Percentiles rank a stretch among this genome's conserved stretches.
phyloP scores from a whole-genome alignment of 2,329 filamentous ascomycete species.

The Chrysoporthe puriensis region DNA sequence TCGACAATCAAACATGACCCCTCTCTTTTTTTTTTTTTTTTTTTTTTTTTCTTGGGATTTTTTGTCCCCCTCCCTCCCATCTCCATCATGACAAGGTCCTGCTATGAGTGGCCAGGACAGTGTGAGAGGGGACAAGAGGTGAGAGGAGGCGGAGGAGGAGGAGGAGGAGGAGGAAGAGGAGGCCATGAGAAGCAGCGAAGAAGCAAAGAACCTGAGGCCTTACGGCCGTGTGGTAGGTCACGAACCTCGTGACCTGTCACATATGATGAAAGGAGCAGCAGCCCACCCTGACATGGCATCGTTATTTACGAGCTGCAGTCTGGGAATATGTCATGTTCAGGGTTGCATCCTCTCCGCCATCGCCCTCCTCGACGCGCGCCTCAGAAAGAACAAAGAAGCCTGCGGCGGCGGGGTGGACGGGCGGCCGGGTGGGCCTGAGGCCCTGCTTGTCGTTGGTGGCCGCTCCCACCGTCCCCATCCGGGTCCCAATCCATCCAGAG shows the following conservation, averaged over 20 bases:
- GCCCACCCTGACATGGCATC: not conserved
- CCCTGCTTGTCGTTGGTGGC: too few species aligned
- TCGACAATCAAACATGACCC: constrained; percentile 21
- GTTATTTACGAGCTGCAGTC: not conserved
- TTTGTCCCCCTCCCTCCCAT: not conserved
- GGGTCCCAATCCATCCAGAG: too few species aligned
- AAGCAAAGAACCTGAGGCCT: not conserved
- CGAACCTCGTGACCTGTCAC: constrained; percentile 2
- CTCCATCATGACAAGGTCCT: not conserved
- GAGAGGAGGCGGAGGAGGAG: too few species aligned
- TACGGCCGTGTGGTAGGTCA: not conserved
- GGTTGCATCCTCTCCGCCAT: not conserved
- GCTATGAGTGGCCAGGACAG: too few species aligned
- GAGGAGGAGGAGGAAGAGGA: too few species aligned
- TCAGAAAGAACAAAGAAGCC: too few species aligned
- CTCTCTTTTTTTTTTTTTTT: not conserved
- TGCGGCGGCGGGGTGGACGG: too few species aligned
- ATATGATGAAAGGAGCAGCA: constrained; percentile 15
- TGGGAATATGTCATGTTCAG: not conserved
- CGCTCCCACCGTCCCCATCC: too few species aligned
- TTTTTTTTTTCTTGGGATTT: not conserved
- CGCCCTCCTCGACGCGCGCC: not conserved
- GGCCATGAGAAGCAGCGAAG: too few species aligned
- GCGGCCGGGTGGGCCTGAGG: too few species aligned
- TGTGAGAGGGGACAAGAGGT: too few species aligned